phyloP scores from a whole-genome alignment of 2,329 filamentous ascomycete genomes.

The Cercospora beticola region DNA sequence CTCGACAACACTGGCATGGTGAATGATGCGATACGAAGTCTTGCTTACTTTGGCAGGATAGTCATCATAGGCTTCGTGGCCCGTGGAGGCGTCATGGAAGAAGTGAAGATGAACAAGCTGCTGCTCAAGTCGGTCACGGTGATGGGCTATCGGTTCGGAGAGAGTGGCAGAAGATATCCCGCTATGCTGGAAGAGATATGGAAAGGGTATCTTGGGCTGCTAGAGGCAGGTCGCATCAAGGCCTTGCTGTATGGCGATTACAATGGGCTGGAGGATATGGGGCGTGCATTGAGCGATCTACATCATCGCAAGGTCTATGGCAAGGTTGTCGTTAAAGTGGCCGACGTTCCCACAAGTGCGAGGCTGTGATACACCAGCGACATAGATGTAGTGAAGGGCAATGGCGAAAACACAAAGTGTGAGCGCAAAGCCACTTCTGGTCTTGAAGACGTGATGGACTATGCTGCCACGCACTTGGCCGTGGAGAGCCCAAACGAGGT shows the following conservation, averaged over 20 bases:
- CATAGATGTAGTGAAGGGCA: neutral
- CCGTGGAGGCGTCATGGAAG: conserved; percentile 54
- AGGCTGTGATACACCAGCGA: conserved; percentile 22
- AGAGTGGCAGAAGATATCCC: conserved; percentile 54
- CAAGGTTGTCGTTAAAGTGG: conserved; percentile 55
- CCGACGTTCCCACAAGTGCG: conserved; percentile 26
- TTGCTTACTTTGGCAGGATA: conserved; percentile 55
- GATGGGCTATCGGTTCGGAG: conserved; percentile 59
- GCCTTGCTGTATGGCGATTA: conserved; percentile 55
- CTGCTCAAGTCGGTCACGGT: conserved; percentile 55
- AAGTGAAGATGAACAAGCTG: conserved; percentile 55
- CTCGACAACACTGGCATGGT: conserved; percentile 61
- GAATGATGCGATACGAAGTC: conserved; percentile 54
- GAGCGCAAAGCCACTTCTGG: neutral
- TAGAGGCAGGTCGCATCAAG: conserved; percentile 50
- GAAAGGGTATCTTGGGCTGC: conserved; percentile 52
- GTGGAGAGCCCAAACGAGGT: neutral
- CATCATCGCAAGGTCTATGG: conserved; percentile 54
- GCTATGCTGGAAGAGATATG: conserved; percentile 51
- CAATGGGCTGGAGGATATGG: conserved; percentile 51
- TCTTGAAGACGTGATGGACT: neutral
- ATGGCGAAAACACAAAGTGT: neutral
- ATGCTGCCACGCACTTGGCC: neutral
- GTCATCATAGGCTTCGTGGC: conserved; percentile 61
- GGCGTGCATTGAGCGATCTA: conserved; percentile 54